Conservation (phyloP, 441 rosid genomes). For the Cnidoscolus chayamansa region DNA sequence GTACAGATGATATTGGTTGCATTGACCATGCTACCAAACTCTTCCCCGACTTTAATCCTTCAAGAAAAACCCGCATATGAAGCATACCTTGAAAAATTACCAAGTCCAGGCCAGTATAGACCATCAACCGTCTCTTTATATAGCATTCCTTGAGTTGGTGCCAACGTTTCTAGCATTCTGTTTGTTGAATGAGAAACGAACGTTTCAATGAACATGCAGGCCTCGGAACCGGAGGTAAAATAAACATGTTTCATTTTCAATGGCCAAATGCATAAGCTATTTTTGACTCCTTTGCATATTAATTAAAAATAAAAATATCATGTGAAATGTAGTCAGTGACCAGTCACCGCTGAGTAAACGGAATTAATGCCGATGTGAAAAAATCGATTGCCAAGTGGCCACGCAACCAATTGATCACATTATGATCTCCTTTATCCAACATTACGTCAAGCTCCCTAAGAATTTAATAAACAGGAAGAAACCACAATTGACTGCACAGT, state of each 20-base stretch:
- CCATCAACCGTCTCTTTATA: too few species aligned
- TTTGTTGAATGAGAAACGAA: too few species aligned
- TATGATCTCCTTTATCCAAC: neutral
- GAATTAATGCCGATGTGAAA: conserved; percentile 7
- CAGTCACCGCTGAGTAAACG: neutral
- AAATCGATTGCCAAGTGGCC: conserved; percentile 29
- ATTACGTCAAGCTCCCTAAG: neutral
- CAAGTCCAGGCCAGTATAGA: too few species aligned
- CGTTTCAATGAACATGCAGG: too few species aligned
- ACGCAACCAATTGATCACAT: neutral
- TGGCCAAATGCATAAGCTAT: neutral
- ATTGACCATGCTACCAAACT: too few species aligned
- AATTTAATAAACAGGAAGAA: neutral
- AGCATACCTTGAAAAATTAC: neutral
- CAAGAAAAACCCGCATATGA: neutral
- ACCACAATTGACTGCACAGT: neutral
- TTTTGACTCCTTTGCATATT: neutral
- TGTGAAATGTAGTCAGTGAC: neutral
- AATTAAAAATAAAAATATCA: neutral
- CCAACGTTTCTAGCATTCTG: too few species aligned
- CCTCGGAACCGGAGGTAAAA: too few species aligned
- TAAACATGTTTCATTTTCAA: neutral
- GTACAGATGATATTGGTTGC: too few species aligned
- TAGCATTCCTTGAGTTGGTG: too few species aligned
- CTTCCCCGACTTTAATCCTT: neutral